These are phyloP conservation scores for Neurospora sublineolata DNA, from an alignment of 495 filamentous ascomycete genomes.

Conservation along the genomic window DNA sequence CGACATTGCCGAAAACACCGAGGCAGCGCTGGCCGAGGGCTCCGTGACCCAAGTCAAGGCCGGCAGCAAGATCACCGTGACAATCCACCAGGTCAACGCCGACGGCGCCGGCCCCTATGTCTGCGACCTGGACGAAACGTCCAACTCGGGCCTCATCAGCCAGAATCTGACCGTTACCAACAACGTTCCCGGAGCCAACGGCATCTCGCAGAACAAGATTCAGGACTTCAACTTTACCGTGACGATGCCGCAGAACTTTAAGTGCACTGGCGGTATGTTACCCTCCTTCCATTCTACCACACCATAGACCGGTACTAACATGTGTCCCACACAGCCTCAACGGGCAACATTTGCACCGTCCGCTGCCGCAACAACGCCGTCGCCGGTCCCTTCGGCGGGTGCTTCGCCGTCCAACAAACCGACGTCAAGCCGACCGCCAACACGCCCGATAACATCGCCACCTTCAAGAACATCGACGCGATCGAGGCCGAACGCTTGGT, in stretches of 20 bases:
- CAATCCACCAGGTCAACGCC: constrained; percentile 44
- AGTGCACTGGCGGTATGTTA: constrained; percentile 28
- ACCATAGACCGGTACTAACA: neutral
- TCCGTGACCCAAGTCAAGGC: constrained; percentile 33
- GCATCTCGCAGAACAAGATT: constrained; percentile 34
- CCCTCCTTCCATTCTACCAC: neutral
- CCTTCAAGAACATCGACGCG: constrained; percentile 18
- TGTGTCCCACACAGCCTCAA: constrained; percentile 19
- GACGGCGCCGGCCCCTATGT: constrained; percentile 44
- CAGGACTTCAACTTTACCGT: constrained; percentile 35
- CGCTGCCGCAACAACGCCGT: constrained; percentile 43
- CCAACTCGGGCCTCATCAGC: constrained; percentile 32
- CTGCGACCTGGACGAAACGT: constrained; percentile 36
- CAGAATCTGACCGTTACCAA: constrained; percentile 31
- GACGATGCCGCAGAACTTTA: constrained; percentile 29
- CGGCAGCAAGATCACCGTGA: constrained; percentile 28
- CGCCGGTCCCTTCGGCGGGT: constrained; percentile 45
- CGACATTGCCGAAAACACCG: constrained; percentile 42
- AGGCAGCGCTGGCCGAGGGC: constrained; percentile 32
- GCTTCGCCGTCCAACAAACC: constrained; percentile 36
- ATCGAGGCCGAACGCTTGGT: constrained; percentile 17
- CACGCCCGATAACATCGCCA: constrained; percentile 19
- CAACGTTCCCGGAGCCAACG: constrained; percentile 37
- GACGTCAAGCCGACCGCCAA: constrained; percentile 24
- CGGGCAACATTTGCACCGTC: constrained; percentile 44